Conservation (phyloP, 176 grass and related monocot genomes). For the Cenchrus americanus region DNA sequence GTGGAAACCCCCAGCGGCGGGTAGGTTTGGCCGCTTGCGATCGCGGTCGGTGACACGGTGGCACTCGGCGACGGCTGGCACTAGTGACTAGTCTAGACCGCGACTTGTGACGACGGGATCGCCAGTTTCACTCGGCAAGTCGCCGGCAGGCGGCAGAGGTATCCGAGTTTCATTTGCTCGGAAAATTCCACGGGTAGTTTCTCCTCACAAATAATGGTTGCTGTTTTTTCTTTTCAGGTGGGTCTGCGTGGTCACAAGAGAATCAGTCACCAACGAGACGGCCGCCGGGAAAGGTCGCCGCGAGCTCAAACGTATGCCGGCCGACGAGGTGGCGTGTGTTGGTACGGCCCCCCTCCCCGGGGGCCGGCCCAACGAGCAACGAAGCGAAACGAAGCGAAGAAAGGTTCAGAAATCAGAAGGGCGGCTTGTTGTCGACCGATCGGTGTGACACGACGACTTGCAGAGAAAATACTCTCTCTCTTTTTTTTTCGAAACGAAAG, state of each 20-base stretch:
- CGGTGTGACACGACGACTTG: constrained; percentile 32
- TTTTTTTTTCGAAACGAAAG: too few species aligned
- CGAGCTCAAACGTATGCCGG: neutral
- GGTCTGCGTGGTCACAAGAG: neutral
- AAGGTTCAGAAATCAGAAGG: too few species aligned
- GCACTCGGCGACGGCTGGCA: neutral
- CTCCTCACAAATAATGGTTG: neutral
- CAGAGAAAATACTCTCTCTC: too few species aligned
- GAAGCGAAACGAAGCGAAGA: too few species aligned
- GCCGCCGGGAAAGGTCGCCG: neutral
- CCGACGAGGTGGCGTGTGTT: too few species aligned
- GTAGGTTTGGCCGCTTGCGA: neutral
- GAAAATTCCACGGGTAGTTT: neutral
- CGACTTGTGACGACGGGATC: neutral
- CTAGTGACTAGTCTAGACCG: too few species aligned
- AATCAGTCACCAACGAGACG: neutral
- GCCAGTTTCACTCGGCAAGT: neutral
- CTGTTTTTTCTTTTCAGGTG: too few species aligned
- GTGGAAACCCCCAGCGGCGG: neutral
- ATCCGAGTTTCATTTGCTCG: neutral
- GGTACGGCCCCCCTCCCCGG: too few species aligned
- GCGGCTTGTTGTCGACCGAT: too few species aligned
- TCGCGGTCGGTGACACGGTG: neutral
- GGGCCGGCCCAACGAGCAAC: too few species aligned
- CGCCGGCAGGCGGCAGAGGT: neutral